Base-by-base conservation (phyloP, 2,329 filamentous ascomycete species). In the Epichloe sibirici region DNA sequence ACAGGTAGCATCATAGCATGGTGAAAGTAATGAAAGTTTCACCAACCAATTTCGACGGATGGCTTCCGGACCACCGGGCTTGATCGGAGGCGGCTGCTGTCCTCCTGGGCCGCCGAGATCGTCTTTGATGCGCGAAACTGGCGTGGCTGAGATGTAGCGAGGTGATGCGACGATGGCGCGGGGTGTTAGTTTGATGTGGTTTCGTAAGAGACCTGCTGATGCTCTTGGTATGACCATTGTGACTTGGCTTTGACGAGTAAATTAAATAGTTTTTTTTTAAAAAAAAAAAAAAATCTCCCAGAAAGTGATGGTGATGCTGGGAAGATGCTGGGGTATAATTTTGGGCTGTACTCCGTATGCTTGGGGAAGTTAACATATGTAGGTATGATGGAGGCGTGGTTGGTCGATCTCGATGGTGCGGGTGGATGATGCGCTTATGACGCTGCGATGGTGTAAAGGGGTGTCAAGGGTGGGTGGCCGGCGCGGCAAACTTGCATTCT, bases 101-200 rank as follows among this genome's bases (percentile, higher is more conserved):
- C 65, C 66, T n/a, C 61, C 63, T 1, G 66, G 66, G 2, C 66
- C 66, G 17, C 67, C 66, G 13, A 68, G 57, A 46, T 63, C 55
- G 15, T 63, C 61, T 23, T 58, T 57, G 8, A 37, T 25, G 11
- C 34, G 42, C 34, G 52, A 43, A 13, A n/a, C 45, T 31, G 37
- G 51, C 15, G 48, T 48, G 38, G 49, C 48, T 43, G 54, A 48
- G 21, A 38, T 38, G 56, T 48, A 51, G 40, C 31, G 46, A 23
- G 51, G 40, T 3, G 40, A 40, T 23, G 55, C 44, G 13, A 44
- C 44, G n/a, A 40, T 15, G 7, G 38, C 37, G 21, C 38, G 38
- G 13, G 38, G 17, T 3, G 47, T 25, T 7, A 48, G 54, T 40
- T 45, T 53, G 52, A 57, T 54, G 44, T 43, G 54, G 49, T 34